Evolutionary conservation across 352 stramenopile species (phyloP), one percentile per base, ranked within the genome.

Genomic region (Phytophthora macrochlamydospora): DNA sequence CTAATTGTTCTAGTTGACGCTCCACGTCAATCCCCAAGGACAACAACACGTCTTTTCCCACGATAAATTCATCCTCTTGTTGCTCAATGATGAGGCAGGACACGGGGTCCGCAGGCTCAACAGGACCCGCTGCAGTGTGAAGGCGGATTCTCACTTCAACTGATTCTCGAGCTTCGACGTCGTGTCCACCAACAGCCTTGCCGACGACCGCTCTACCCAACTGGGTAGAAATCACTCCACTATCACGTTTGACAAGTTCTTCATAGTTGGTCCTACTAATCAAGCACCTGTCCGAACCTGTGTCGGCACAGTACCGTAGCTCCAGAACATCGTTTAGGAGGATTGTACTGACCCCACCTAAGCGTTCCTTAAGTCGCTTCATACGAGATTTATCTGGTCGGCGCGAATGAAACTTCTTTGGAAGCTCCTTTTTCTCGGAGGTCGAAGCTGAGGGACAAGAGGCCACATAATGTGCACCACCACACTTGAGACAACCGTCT

Each of bases 31-130:
- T 65, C 1, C 50, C 50, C 4, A 65, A 37, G 7, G 11, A 49
- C 42, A 45, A 37, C 5, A 65, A 12, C 8, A 59, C 13, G 7
- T 59, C 58, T 7, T 57, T 31, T 2, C 40, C 57, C 8, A 54
- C 37, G 30, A 65, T 65, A 32, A 65, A 65, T n/a, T 56, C 46
- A 30, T 56, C 37, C 7, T 56, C 56, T 30, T 63, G 46, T 43
- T 35, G 24, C 3, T 62, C 46, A 50, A 63, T 55, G 6, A 63
- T 3, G 4, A 63, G 30, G 24, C 48, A 56, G 1, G 46, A 35
- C 7, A 51, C 28, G 43, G 29, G 8, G 24, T 56, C 43, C 5
- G 42, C 29, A 1, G 48, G 48, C 7, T 63, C 46, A 28, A 64
- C 56, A 0, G 42, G 42, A 14, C 53, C 53, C 18, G 40, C 53